Evolutionary conservation across 345 rosid species (phyloP).

Genomic region (Salix purpurea): DNA sequence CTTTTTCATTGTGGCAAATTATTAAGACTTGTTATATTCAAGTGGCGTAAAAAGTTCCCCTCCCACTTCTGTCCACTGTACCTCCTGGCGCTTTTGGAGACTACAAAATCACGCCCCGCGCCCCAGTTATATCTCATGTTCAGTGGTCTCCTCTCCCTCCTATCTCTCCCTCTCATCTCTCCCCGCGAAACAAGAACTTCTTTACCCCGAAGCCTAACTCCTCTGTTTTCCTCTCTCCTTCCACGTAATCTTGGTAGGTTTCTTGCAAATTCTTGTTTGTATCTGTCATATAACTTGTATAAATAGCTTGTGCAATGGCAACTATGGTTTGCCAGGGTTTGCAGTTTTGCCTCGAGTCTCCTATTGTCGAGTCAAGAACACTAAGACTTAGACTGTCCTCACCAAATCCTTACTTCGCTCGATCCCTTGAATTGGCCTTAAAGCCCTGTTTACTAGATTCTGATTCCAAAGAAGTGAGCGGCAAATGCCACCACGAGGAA

Average conservation of each 20-base stretch:
- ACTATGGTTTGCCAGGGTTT: slow-evolving; percentile 60
- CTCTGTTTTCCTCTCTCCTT: slow-evolving; percentile 25
- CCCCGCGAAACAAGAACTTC: neutral
- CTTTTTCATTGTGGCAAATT: slow-evolving; percentile 30
- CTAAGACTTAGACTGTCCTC: slow-evolving; percentile 57
- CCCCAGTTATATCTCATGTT: slow-evolving; percentile 25
- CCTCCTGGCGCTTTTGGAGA: slow-evolving; percentile 26
- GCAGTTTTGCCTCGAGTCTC: slow-evolving; percentile 56
- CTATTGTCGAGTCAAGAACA: slow-evolving; percentile 48
- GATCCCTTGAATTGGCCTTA: slow-evolving; percentile 35
- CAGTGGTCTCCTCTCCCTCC: slow-evolving; percentile 4
- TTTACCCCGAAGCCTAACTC: neutral
- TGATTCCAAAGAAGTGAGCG: slow-evolving; percentile 17
- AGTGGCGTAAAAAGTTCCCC: slow-evolving; percentile 35
- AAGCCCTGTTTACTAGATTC: slow-evolving; percentile 33
- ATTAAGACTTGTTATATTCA: slow-evolving; percentile 26
- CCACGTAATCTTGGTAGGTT: neutral
- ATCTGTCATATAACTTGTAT: neutral
- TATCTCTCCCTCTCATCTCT: neutral
- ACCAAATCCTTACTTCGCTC: slow-evolving; percentile 32
- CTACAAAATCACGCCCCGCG: slow-evolving; percentile 51
- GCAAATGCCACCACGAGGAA: slow-evolving; percentile 18
- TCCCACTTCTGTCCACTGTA: slow-evolving; percentile 1
- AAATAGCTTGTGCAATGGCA: slow-evolving; percentile 37
- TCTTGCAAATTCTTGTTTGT: neutral